A percentile compares a stretch with the other conserved stretches of the same genome.
Conservation (phyloP, 371 early-diverging fungal species). For the Mortierella sp. region DNA sequence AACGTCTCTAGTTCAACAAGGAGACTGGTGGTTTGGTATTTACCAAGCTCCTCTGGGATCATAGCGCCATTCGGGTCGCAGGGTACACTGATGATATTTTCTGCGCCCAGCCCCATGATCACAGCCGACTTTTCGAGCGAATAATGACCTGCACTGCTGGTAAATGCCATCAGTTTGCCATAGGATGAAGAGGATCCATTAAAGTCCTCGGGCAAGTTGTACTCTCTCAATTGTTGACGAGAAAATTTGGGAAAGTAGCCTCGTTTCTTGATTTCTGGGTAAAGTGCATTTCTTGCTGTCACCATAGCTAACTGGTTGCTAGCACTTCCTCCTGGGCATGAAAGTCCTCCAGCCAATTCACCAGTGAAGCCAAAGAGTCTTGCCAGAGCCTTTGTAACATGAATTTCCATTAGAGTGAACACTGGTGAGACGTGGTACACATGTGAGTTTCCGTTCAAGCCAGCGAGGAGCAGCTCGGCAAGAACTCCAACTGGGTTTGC, state of each 20-base stretch:
- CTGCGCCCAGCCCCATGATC: constrained; percentile 78
- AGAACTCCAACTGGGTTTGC: constrained; percentile 85
- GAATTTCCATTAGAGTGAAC: constrained; percentile 78
- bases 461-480: constrained; percentile 76
- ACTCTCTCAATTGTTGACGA: no score
- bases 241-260: constrained; percentile 58
- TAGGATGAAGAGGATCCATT: constrained; percentile 31
- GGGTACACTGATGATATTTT: constrained; percentile 76
- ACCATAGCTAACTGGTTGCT: constrained; percentile 86
- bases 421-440: constrained; percentile 86
- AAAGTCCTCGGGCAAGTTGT: not conserved
- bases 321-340: constrained; percentile 85
- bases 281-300: constrained; percentile 78
- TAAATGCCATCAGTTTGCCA: constrained; percentile 75
- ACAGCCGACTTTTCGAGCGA: constrained; percentile 83
- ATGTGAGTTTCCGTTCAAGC: constrained; percentile 85
- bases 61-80: constrained; percentile 74
- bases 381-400: constrained; percentile 68
- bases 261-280: constrained; percentile 68
- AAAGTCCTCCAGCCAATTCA: constrained; percentile 71
- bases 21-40: not conserved
- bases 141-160: constrained; percentile 82
- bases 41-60: constrained; percentile 68
- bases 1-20: not conserved
- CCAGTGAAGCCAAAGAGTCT: constrained; percentile 67